Evolutionary conservation across 257 asterid species (phyloP).

Genomic region (Scutellaria barbata): DNA sequence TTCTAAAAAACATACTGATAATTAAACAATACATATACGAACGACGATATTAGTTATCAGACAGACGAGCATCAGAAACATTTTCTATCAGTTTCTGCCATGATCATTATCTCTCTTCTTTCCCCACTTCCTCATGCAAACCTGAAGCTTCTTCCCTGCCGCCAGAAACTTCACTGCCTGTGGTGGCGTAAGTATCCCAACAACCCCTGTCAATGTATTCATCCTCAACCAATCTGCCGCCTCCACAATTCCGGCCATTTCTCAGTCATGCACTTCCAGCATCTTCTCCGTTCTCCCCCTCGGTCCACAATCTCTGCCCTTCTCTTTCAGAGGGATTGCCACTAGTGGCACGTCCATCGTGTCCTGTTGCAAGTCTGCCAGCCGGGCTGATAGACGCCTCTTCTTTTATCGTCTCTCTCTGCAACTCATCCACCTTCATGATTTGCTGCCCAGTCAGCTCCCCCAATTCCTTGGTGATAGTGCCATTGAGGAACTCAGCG

Average conservation of each 20-base stretch:
- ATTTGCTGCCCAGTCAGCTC: conserved; percentile 43
- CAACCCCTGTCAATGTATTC: conserved; percentile 39
- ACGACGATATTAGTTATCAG: no score
- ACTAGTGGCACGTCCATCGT: conserved; percentile 41
- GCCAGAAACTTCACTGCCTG: conserved; percentile 51
- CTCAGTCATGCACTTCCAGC: conserved; percentile 33
- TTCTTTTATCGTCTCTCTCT: conserved; percentile 35
- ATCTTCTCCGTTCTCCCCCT: conserved; percentile 26
- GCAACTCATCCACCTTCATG: conserved; percentile 43
- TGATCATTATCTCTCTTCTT: conserved; percentile 40
- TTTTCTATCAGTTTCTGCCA: conserved; percentile 20
- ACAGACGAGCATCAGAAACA: no score
- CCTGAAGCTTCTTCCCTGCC: conserved; percentile 42
- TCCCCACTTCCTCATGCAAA: conserved; percentile 51
- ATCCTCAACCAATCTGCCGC: conserved; percentile 55
- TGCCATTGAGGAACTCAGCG: conserved; percentile 41
- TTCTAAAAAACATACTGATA: neutral
- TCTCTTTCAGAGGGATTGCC: neutral
- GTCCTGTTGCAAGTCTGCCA: conserved; percentile 49
- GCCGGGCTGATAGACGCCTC: conserved; percentile 40
- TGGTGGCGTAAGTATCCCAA: conserved; percentile 40
- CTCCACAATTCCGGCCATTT: conserved; percentile 35
- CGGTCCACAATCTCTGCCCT: neutral
- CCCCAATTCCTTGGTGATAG: conserved; percentile 23
- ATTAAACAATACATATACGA: no score